Evolutionary conservation across 2,329 filamentous ascomycete species (phyloP).

Genomic region (Pseudogymnoascus sp.): DNA sequence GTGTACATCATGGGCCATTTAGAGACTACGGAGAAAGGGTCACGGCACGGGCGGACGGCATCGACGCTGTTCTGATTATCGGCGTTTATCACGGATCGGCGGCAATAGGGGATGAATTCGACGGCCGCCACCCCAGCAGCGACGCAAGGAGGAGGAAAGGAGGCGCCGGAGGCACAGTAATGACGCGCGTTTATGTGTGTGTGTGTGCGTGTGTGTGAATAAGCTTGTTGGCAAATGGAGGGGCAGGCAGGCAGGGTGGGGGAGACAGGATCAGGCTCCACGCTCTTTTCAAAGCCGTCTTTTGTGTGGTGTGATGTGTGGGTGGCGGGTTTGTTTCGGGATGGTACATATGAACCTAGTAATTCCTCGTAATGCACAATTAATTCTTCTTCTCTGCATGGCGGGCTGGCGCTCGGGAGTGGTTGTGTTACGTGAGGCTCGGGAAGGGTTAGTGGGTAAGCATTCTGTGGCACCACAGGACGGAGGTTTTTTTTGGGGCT

Average conservation of each 20-base stretch:
- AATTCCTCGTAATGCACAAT: constrained; percentile 5
- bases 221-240: not conserved
- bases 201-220: not conserved
- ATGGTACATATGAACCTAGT: constrained; percentile 4
- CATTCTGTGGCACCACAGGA: not conserved
- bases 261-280: not conserved
- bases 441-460: not conserved
- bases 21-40: not conserved
- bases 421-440: not conserved
- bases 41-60: constrained; percentile 1
- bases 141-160: not conserved
- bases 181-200: not conserved
- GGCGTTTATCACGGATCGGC: not conserved
- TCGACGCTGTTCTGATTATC: not conserved
- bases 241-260: not conserved
- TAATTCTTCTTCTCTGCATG: constrained; percentile 1
- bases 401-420: not conserved
- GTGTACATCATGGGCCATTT: not conserved
- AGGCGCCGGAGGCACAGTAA: not conserved
- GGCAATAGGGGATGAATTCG: not conserved
- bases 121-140: not conserved
- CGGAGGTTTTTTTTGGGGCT: not conserved
- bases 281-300: constrained; percentile 4
- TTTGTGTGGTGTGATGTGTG: not conserved
- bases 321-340: not conserved